These are phyloP conservation scores for Podila epicladia DNA, from an alignment of 192 early-diverging fungal species.

Conservation along the genomic window DNA sequence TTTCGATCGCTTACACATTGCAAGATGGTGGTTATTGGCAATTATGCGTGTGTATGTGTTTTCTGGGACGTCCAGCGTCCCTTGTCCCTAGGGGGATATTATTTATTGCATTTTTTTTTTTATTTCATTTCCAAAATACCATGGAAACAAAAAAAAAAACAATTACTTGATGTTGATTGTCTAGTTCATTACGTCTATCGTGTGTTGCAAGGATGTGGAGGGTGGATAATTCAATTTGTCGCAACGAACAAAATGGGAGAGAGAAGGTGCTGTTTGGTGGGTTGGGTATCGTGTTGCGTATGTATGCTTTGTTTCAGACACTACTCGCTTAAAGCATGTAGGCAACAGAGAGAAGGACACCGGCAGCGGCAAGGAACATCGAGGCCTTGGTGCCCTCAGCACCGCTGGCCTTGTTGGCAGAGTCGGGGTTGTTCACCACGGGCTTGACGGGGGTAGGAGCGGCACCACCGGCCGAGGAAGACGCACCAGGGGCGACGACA, in stretches of 20 bases:
- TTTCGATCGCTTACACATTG: no score
- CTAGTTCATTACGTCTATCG: constrained; percentile 3
- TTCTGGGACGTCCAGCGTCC: not conserved
- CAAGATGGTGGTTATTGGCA: no score
- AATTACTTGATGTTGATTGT: not conserved
- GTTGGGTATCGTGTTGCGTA: not conserved
- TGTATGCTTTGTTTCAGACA: constrained; percentile 8
- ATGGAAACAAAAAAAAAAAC: not conserved
- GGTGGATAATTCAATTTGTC: not conserved
- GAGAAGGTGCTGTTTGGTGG: not conserved
- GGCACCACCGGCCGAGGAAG: not conserved
- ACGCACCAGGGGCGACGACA: not conserved
- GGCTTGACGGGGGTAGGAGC: not conserved
- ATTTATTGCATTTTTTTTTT: not conserved
- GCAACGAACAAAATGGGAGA: not conserved
- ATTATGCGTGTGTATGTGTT: no score
- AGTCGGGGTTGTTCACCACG: not conserved
- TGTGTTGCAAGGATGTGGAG: not conserved
- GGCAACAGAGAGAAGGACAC: constrained; percentile 31
- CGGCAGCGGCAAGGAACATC: constrained; percentile 20
- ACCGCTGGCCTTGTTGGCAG: not conserved
- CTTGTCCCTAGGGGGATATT: not conserved
- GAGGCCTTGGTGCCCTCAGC: constrained; percentile 25
- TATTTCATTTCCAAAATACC: not conserved
- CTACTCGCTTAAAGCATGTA: constrained; percentile 34